Evolutionary conservation across 148 eudicot genomes (phyloP), one percentile per base, ranked within the genome.

Genomic region (Mesembryanthemum crystallinum): DNA sequence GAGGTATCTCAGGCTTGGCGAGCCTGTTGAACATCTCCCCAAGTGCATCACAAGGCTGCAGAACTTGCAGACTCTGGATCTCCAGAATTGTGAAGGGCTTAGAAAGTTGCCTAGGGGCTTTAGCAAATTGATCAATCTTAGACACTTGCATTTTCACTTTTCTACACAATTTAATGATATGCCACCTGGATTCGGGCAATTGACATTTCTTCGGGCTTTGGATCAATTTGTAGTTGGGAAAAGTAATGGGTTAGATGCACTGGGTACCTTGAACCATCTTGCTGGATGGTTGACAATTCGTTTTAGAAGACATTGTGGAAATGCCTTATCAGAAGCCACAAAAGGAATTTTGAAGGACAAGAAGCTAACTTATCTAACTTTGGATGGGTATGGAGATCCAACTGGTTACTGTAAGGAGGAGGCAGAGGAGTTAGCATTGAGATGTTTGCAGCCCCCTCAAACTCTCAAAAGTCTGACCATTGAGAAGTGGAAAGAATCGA

Each of bases 201-300:
- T 68, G 10, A 68, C 32, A 68, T 68, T 55, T 24, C 72, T 68
- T 21, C 28, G 20, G 42, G 63, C 24, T 13, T 2, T 23, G 12
- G 23, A 14, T 24, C 27, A 47, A 32, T 74, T 47, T 64, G 51
- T 74, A 30, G 42, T 74, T 23, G 77, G 77, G 45, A 42, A 74
- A 67, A 64, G 43, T 39, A 65, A 74, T 32, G 77, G 71, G 68
- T 21, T 74, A 32, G 71, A 74, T n/a, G 62, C 77, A 49, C n/a
- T 74, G 62, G 61, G 27, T 33, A 67, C 27, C 29, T 74, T 65
- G 18, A 24, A 43, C 37, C 49, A 65, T 65, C 77, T 65, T 30
- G 42, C 60, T 67, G 77, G 62, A 10, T 7, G 17, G 3, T 21
- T 75, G 63, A 28, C 5, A 32, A 49, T 75, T 23, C 49, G 57